A percentile compares a stretch with the other conserved stretches of the same genome.
Conservation (phyloP, 2,329 filamentous ascomycete species). For the Pleochaeta shiraiana region DNA sequence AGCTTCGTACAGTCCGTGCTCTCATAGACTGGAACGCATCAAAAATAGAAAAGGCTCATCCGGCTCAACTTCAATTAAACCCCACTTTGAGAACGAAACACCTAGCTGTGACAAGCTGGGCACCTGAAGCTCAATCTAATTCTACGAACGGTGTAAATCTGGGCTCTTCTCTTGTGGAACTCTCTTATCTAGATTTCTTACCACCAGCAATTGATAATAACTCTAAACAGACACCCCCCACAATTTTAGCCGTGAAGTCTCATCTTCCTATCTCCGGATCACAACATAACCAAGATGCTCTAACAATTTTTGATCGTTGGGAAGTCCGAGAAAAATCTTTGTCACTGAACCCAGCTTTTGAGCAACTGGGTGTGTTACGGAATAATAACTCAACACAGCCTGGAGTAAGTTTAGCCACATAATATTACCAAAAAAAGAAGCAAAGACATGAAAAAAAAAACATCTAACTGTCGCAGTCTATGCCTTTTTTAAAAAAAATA, state of each 20-base stretch:
- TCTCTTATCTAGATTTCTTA: constrained; percentile 57
- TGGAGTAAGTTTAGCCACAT: constrained; percentile 10
- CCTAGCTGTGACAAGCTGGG: constrained; percentile 34
- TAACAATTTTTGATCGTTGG: constrained; percentile 68
- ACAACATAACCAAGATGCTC: constrained; percentile 38
- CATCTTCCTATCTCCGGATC: constrained; percentile 29
- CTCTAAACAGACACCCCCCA: constrained; percentile 23
- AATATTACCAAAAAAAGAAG: not conserved
- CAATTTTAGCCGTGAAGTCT: constrained; percentile 54
- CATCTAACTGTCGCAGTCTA: constrained; percentile 18
- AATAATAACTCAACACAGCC: constrained; percentile 23
- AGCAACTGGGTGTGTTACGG: constrained; percentile 46
- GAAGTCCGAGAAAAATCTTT: constrained; percentile 46
- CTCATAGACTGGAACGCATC: constrained; percentile 50
- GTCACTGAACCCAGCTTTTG: constrained; percentile 51
- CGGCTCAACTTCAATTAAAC: constrained; percentile 25
- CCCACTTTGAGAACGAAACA: constrained; percentile 33
- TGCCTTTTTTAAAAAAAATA: constrained; percentile 34
- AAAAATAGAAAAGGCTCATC: constrained; percentile 32
- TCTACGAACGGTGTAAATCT: constrained; percentile 22
- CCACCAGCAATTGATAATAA: constrained; percentile 39
- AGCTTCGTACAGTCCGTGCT: constrained; percentile 53
- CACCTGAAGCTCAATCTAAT: constrained; percentile 11
- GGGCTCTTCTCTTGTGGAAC: constrained; percentile 31
- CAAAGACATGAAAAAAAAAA: no score